A percentile compares a stretch with the other conserved stretches of the same genome.
phyloP scores from a whole-genome alignment of 1,139 yeast species.

The Nakaseomyces sp. region DNA sequence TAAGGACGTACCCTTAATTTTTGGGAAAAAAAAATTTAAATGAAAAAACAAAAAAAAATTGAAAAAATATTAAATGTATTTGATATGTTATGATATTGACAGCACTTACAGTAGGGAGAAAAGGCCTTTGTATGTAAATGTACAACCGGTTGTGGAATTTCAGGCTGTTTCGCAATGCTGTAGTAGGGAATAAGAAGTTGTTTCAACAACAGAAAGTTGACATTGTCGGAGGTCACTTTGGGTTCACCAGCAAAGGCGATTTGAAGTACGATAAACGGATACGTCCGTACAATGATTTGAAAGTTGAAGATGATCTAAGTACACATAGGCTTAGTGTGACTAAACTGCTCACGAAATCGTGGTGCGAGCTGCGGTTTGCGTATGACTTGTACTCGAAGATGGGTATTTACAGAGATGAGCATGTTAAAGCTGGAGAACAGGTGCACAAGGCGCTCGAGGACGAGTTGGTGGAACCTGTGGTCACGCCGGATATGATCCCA shows the following conservation, averaged over 20 bases:
- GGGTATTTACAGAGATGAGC: slow-evolving; percentile 27
- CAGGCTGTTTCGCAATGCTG: background rate
- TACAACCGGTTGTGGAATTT: background rate
- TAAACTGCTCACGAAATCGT: slow-evolving; percentile 37
- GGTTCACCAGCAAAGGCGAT: background rate
- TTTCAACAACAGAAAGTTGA: background rate
- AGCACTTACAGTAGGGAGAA: too few relatives aligned
- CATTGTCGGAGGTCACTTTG: background rate
- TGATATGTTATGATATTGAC: too few relatives aligned
- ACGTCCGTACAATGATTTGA: slow-evolving; percentile 7
- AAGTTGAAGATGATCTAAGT: slow-evolving; percentile 4
- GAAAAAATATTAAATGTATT: background rate
- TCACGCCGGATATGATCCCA: slow-evolving; percentile 7
- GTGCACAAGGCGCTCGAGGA: slow-evolving; percentile 40
- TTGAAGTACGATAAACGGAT: slow-evolving; percentile 2
- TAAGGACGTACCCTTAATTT: background rate
- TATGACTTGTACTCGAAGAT: slow-evolving; percentile 39
- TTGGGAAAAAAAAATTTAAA: background rate
- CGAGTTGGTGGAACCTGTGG: slow-evolving; percentile 32
- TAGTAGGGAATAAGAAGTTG: background rate
- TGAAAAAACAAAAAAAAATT: background rate
- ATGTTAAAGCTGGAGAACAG: slow-evolving; percentile 35
- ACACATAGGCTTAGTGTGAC: slow-evolving; percentile 35
- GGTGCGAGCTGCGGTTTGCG: slow-evolving; percentile 46
- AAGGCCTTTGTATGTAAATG: background rate